A percentile compares a stretch with the other conserved stretches of the same genome.
Evolutionary conservation across 352 stramenopile genomes (phyloP).

Genomic region (Globisporangium spiculum): DNA sequence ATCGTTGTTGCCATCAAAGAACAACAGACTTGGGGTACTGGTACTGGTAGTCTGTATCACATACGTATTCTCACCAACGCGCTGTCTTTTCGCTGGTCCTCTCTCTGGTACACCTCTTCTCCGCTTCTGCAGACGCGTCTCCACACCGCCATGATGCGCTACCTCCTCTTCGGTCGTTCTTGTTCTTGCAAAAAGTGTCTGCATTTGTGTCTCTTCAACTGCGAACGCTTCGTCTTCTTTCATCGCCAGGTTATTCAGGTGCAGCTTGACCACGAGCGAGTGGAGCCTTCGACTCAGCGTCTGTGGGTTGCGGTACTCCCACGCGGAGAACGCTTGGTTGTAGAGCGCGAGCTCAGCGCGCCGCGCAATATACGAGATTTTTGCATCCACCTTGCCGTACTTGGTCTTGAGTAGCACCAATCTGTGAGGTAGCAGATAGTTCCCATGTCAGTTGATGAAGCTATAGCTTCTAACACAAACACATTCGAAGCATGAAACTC

Average conservation of each 20-base stretch:
- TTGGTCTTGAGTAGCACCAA: conserved; percentile 60
- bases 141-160: no score
- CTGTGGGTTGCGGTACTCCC: conserved; percentile 55
- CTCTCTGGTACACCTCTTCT: neutral
- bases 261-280: conserved; percentile 58
- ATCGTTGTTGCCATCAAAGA: conserved; percentile 48
- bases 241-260: conserved; percentile 45
- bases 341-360: conserved; percentile 58
- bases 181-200: neutral
- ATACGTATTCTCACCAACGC: neutral
- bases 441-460: neutral
- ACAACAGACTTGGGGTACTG: conserved; percentile 26
- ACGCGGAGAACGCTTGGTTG: conserved; percentile 41
- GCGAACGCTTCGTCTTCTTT: conserved; percentile 37
- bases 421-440: conserved; percentile 16
- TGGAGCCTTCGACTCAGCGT: conserved; percentile 56
- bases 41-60: neutral
- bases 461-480: neutral
- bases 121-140: neutral
- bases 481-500: conserved; percentile 3
- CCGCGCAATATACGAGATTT: conserved; percentile 61
- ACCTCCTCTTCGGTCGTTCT: neutral
- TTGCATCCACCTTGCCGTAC: conserved; percentile 53
- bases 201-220: conserved; percentile 16
- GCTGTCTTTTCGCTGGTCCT: neutral